Base-by-base conservation (phyloP, 2,329 filamentous ascomycete species). In the Stachybotrys echinatus region DNA sequence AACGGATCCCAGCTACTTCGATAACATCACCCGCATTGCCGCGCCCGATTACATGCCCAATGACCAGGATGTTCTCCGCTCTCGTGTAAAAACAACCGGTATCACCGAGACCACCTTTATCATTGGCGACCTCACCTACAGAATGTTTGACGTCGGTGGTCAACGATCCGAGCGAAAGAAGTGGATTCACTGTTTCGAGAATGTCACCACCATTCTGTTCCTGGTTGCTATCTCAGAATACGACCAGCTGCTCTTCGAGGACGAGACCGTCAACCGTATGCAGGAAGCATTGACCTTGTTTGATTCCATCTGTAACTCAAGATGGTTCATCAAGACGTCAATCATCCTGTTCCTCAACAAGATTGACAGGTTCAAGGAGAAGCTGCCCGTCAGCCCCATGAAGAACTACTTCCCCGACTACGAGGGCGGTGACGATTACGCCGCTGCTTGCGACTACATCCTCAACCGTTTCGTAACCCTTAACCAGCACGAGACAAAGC, bases 151-250 rank as follows among this genome's bases (percentile, higher is more conserved):
- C 64, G 92, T 96, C 43, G 92, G 92, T 80, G 92, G 92, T 57
- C 92, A 96, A 73, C 84, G 92, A 68, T 96, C 90, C 6, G 92
- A 96, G 74, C 86, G 92, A 68, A 96, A 96, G 87, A 96, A 96
- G 83, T 96, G 92, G 92, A 96, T 96, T 61, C 92, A 96, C 76
- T 96, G 92, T 76, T 96, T 96, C 72, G 92, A 96, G 76, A 96
- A 96, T 63, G 92, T 96, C 64, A 96, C 91, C 8, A 95, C 92
- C 10, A 95, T 96, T 61, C 87, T 96, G 38, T 96, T 96, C 84
- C 76, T 96, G 50, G 92, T 96, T 58, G 92, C 92, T 71, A 96
- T 96, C 61, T 96, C 91, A 59, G 92, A 96, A 72, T 96, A 96
- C 76, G 92, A 96, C 68, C 92, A 96, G 75, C 79, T 96, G 54